A percentile compares a stretch with the other conserved stretches of the same genome.
These are phyloP conservation scores for Saururus chinensis DNA, from an alignment of 164 flowering plant species.

Conservation along the genomic window DNA sequence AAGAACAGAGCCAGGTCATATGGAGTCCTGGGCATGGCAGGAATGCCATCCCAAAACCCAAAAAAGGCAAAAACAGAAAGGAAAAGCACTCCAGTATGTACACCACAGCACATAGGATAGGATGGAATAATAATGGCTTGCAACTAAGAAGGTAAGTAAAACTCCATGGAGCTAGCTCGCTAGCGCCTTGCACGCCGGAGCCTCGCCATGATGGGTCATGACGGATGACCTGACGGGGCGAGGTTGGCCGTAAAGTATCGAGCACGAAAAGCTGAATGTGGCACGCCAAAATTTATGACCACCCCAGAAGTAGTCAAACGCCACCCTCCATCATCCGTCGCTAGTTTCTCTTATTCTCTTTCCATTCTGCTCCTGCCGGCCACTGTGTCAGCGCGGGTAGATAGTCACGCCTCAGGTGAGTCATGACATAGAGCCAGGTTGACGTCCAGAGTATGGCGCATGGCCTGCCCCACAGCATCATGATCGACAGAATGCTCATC, in stretches of 20 bases:
- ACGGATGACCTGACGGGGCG: too few species aligned
- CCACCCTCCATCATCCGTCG: constrained; percentile 1
- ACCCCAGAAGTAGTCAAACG: not conserved
- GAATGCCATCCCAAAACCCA: too few species aligned
- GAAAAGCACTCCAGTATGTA: too few species aligned
- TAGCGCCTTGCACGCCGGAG: too few species aligned
- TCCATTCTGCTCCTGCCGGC: not conserved
- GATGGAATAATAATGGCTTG: too few species aligned
- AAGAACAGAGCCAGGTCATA: too few species aligned
- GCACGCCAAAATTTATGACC: constrained; percentile 1
- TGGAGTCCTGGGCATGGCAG: too few species aligned
- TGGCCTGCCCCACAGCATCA: constrained; percentile 7
- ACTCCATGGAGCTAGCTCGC: too few species aligned
- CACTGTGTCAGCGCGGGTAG: not conserved
- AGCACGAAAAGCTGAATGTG: not conserved
- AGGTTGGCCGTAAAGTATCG: not conserved
- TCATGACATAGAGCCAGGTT: constrained; percentile 3
- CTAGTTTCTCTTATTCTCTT: constrained; percentile 4
- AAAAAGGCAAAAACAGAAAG: too few species aligned
- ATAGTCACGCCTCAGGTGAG: not conserved
- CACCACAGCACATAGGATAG: too few species aligned
- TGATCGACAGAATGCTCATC: constrained; percentile 1
- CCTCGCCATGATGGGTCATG: too few species aligned
- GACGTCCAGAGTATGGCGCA: constrained; percentile 10
- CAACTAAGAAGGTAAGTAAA: too few species aligned